Evolutionary conservation across 257 asterid species (phyloP), one percentile per base, ranked within the genome.

Genomic region (Gentiana straminea): DNA sequence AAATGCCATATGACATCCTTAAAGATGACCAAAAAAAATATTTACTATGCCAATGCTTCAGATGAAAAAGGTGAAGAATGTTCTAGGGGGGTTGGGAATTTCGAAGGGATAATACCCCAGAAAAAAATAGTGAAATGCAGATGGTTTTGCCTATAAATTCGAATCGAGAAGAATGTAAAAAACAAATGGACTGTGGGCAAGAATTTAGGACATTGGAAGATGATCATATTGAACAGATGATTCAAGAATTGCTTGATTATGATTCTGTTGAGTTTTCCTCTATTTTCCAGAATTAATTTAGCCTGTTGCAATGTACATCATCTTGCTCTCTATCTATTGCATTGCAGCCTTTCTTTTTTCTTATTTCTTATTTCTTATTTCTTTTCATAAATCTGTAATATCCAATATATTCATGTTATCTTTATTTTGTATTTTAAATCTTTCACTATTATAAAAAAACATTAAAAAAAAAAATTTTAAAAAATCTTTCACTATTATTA

Each of bases 211-310:
- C 74, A 15, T 72, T 77, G 5, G 86, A 81, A 61, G 94, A 84
- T 63, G 82, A 79, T 64, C 81, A 81, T 24, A 79, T 81, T 46
- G 83, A 81, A 56, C 85, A 84, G 76, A 84, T 84, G 94, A 84
- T 84, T 35, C 67, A 81, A 55, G 94, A 84, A 58, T 79, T 84
- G 66, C 76, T 77, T 15, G 80, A 81, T 68, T 73, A 75, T 64
- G 90, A 81, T 47, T 72, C 83, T 11, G 35, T 81, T 67, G 94
- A 84, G 67, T 74, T 79, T 38, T 71, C 72, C 60, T 64, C 76
- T 51, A 66, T 66, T 41, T 47, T 60, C 63, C 72, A 63, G 32
- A 66, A 60, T 9, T 71, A 68, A 68, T 57, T 55, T 10, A 24
- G 24, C 24, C 24, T 24, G 24, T 49, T 52, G 24, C 35, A 36